Evolutionary conservation across 129 eudicot genomes (phyloP).

Genomic region (Solidago caesia): DNA sequence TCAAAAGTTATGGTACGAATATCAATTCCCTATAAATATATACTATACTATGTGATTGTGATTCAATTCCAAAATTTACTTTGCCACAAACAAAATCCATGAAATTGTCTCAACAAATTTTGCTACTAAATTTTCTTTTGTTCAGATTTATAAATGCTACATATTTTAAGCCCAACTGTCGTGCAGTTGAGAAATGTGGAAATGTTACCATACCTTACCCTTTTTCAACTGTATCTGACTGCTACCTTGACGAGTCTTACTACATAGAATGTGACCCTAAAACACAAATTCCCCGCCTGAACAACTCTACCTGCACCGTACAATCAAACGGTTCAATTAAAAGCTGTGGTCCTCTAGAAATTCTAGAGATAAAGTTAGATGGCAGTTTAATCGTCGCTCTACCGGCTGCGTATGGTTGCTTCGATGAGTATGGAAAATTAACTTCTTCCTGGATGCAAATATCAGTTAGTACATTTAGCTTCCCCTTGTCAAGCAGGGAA

Average conservation of each 20-base stretch:
- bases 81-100: conserved; percentile 1
- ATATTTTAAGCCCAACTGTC: not conserved
- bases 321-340: no score
- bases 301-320: not conserved
- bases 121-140: not conserved
- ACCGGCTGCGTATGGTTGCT: conserved; percentile 27
- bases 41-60: not conserved
- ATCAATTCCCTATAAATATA: no score
- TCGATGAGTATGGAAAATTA: not conserved
- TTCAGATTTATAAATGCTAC: not conserved
- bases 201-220: conserved; percentile 32
- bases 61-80: not conserved
- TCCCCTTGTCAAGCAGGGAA: conserved; percentile 25
- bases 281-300: conserved; percentile 20
- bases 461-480: not conserved
- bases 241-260: conserved; percentile 26
- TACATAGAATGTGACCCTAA: conserved; percentile 19
- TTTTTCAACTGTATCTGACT: conserved; percentile 21
- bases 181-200: conserved; percentile 19
- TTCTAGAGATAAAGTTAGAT: conserved; percentile 11
- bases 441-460: not conserved
- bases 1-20: no score
- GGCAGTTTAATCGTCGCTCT: conserved; percentile 26
- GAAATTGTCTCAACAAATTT: conserved; percentile 6
- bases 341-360: not conserved